These are phyloP conservation scores for Camelina neglecta DNA, from an alignment of 345 rosid genomes.

Conservation along the genomic window DNA sequence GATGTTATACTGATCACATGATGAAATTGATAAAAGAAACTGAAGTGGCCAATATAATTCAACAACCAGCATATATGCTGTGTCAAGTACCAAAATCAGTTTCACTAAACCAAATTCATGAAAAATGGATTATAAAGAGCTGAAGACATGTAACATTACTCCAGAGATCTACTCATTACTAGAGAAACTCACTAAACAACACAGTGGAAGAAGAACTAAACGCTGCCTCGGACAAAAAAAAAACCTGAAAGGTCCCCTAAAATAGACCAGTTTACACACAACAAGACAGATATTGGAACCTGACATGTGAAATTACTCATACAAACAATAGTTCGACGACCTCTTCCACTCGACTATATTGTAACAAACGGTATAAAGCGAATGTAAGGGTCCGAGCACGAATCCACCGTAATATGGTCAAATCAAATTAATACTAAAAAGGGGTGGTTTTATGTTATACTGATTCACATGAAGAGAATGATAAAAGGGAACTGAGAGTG, in stretches of 20 bases:
- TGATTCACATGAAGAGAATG: slow-evolving; percentile 16
- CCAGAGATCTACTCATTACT: neutral
- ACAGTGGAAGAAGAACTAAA: neutral
- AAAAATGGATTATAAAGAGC: neutral
- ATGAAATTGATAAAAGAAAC: slow-evolving; percentile 18
- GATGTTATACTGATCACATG: slow-evolving; percentile 31
- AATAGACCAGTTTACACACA: neutral
- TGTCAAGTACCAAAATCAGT: slow-evolving; percentile 9
- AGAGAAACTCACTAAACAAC: neutral
- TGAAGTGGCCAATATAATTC: neutral
- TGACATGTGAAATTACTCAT: neutral
- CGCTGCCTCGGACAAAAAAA: neutral
- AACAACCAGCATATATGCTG: neutral
- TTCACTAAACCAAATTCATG: slow-evolving; percentile 2
- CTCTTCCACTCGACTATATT: neutral
- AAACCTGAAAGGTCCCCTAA: neutral
- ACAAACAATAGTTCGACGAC: neutral
- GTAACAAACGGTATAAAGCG: slow-evolving; percentile 30
- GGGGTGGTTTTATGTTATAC: slow-evolving; percentile 37
- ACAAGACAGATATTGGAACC: neutral
- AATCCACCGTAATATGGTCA: slow-evolving; percentile 49
- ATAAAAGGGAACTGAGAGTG: slow-evolving; percentile 6
- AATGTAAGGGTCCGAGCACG: slow-evolving; percentile 51
- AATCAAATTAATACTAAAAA: slow-evolving; percentile 38
- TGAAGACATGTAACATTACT: neutral